Percentiles rank a stretch among this genome's conserved stretches.
These are phyloP conservation scores for Pichia sp. DNA, from an alignment of 1,139 yeast genomes.

Conservation along the genomic window DNA sequence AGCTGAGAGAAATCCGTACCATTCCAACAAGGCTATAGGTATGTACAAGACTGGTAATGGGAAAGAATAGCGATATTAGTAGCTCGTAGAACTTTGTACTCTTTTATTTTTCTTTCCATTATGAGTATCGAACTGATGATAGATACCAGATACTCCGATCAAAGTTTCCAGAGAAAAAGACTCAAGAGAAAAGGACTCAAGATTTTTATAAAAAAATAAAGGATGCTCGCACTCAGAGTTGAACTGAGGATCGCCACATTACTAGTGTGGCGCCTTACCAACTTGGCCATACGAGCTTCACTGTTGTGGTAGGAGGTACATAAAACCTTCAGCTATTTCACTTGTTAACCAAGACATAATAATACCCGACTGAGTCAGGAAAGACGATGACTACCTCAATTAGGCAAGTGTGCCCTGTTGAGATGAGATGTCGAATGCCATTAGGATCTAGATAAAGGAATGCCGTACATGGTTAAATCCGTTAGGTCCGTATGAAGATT, in stretches of 20 bases:
- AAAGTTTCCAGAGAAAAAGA: background rate
- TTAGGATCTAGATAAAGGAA: no score
- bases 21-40: constrained; percentile 16
- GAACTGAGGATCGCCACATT: constrained; percentile 26
- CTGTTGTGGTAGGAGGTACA: no score
- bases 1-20: constrained; percentile 30
- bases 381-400: no score
- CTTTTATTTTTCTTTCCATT: background rate
- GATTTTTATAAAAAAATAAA: background rate
- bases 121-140: background rate
- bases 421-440: no score
- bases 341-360: no score
- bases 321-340: no score
- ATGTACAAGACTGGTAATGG: constrained; percentile 16
- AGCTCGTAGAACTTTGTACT: no score
- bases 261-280: constrained; percentile 26
- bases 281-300: constrained; percentile 23
- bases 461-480: no score
- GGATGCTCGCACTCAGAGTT: constrained; percentile 23
- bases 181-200: background rate
- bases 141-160: background rate
- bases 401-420: no score
- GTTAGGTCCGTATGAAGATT: no score
- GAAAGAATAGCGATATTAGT: background rate
- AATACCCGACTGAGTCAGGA: no score